phyloP scores from a whole-genome alignment of 371 early-diverging fungal genomes.

The Saksenaea oblongispora region DNA sequence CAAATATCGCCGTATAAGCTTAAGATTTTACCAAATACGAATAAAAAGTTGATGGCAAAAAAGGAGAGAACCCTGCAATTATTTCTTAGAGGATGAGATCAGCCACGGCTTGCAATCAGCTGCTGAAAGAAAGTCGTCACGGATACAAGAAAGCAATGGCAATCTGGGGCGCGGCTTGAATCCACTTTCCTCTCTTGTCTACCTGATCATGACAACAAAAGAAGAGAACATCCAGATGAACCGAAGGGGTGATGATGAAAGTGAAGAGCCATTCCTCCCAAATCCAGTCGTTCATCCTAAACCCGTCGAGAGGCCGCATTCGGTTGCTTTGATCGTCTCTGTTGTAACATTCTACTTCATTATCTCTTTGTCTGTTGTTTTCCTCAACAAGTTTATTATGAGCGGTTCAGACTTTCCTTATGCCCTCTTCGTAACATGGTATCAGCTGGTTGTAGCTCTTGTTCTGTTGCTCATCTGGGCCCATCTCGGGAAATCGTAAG shows the following conservation, averaged over 20 bases:
- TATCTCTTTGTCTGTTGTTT: conserved; percentile 72
- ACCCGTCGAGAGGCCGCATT: conserved; percentile 39
- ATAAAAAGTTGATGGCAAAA: too few relatives aligned
- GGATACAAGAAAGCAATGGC: too few relatives aligned
- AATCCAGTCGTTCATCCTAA: conserved; percentile 42
- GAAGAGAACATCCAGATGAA: conserved; percentile 41
- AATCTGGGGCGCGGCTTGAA: too few relatives aligned
- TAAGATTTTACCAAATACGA: too few relatives aligned
- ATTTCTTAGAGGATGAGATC: too few relatives aligned
- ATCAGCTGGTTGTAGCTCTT: conserved; percentile 68
- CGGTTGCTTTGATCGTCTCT: conserved; percentile 49
- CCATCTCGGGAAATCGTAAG: conserved; percentile 62
- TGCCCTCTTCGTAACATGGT: conserved; percentile 73
- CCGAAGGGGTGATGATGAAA: conserved; percentile 36
- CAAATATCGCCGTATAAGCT: too few relatives aligned
- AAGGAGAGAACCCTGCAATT: too few relatives aligned
- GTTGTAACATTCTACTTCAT: conserved; percentile 72
- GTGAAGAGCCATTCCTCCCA: conserved; percentile 58
- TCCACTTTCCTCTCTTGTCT: conserved; percentile 3
- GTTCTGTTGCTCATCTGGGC: conserved; percentile 62
- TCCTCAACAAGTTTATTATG: conserved; percentile 74
- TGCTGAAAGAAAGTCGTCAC: too few relatives aligned
- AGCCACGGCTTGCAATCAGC: too few relatives aligned
- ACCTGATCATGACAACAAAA: conserved; percentile 19
- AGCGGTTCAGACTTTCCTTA: conserved; percentile 68